phyloP scores from a whole-genome alignment of 805 yeast species.

The Maudiozyma barnettii region DNA sequence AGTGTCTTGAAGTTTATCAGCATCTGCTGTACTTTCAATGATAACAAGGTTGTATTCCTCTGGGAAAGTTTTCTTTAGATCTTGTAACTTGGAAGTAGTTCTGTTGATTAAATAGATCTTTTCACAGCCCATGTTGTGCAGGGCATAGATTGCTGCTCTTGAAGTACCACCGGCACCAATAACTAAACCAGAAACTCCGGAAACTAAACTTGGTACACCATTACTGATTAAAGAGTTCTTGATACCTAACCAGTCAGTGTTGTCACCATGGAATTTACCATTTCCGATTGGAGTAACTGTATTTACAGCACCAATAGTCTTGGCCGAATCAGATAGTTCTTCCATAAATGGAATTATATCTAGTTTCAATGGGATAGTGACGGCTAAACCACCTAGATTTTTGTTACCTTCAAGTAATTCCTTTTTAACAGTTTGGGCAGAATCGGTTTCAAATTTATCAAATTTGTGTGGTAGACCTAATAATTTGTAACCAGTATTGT shows the following conservation, averaged over 20 bases:
- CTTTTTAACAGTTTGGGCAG: slow-evolving; percentile 46
- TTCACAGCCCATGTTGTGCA: slow-evolving; percentile 65
- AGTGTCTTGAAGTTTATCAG: slow-evolving; percentile 30
- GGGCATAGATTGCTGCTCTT: slow-evolving; percentile 86
- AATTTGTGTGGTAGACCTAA: slow-evolving; percentile 73
- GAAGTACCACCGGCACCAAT: slow-evolving; percentile 98
- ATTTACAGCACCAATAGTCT: slow-evolving; percentile 86
- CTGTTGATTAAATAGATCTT: slow-evolving; percentile 76
- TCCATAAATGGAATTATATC: slow-evolving; percentile 62
- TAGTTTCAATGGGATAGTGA: slow-evolving; percentile 86
- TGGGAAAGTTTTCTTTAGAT: slow-evolving; percentile 54
- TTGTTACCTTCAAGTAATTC: slow-evolving; percentile 37
- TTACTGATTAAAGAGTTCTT: slow-evolving; percentile 50
- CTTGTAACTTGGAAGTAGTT: slow-evolving; percentile 54
- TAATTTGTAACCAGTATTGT: slow-evolving; percentile 65
- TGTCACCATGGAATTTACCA: slow-evolving; percentile 62
- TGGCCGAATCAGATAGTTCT: slow-evolving; percentile 67
- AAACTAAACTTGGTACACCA: slow-evolving; percentile 45
- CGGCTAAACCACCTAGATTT: slow-evolving; percentile 85
- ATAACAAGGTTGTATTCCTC: slow-evolving; percentile 47
- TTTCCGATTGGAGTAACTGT: slow-evolving; percentile 54
- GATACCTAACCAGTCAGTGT: slow-evolving; percentile 95
- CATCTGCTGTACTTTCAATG: slow-evolving; percentile 41
- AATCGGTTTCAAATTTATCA: slow-evolving; percentile 55
- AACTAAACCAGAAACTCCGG: slow-evolving; percentile 53